Base-by-base conservation (phyloP, 768 basidiomycete species). In the Kwoniella pini region DNA sequence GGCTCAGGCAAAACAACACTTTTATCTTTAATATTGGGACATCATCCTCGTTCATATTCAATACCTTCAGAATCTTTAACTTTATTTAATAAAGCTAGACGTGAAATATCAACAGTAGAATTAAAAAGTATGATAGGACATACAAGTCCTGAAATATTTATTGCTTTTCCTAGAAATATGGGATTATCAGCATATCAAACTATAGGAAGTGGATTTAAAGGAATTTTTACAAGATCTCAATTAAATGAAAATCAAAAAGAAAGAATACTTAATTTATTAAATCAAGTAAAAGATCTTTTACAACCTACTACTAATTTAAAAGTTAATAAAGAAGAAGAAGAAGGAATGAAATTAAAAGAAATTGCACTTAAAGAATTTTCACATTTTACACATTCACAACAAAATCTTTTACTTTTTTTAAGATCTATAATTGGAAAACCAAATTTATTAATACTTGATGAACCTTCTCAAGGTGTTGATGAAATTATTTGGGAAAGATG, bases 1-100 rank as follows among this genome's bases (percentile, higher is more conserved):
- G 90, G 95, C 44, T 92, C 91, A 0, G 95, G 95, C 15, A 99
- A 98, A 80, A 93, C 93, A 0, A 98, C 95, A 0, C 86, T 97
- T 5, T 82, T 97, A 21, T 87, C 94, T 17, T 78, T 97, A 28
- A 80, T 99, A 38, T 91, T 91, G 0, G 95, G 95, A 24, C 92
- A 95, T 74, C 95, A 98, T 77, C 95, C 95, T 0, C 90, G 92
- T 63, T 97, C 95, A 0, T 98, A 88, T 80, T 87, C 87, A 4
- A 89, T 80, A 40, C 79, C 79, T 2, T 36, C 72, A 3, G 5
- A 91, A 71, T 63, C 82, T 58, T 81, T 90, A 17, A 71, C 73
- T 11, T 82, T 91, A 61, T 87, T 90, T 66, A 81, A 82, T 43
- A 80, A 81, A 27, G 86, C 86, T 2, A 87, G 92, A 5, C 77